These are phyloP conservation scores for Tuber melanosporum DNA, from an alignment of 495 filamentous ascomycete species.

Conservation along the genomic window DNA sequence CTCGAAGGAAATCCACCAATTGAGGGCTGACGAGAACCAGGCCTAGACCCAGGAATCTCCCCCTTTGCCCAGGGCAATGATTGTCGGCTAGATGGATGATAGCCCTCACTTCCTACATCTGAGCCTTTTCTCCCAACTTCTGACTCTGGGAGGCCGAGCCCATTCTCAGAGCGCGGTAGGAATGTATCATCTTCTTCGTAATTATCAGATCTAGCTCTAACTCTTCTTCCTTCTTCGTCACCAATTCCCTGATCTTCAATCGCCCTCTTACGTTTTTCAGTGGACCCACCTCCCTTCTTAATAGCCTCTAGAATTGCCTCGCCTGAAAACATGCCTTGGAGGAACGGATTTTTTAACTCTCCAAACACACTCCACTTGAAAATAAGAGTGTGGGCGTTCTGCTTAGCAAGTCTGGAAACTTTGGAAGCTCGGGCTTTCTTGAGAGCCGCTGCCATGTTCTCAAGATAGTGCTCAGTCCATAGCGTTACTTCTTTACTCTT, in stretches of 20 bases:
- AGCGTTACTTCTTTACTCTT: conserved; percentile 51
- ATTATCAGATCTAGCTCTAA: conserved; percentile 12
- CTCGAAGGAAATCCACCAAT: conserved; percentile 28
- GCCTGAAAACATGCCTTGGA: conserved; percentile 33
- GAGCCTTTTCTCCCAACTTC: conserved; percentile 29
- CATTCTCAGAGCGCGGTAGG: conserved; percentile 9
- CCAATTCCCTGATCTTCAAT: conserved; percentile 6
- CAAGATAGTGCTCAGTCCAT: conserved; percentile 57
- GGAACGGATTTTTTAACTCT: conserved; percentile 26
- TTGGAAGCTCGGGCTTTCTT: conserved; percentile 17
- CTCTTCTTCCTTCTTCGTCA: conserved; percentile 21
- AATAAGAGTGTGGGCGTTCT: conserved; percentile 46
- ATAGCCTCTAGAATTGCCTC: conserved; percentile 27
- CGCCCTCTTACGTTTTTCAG: conserved; percentile 13
- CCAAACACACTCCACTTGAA: conserved; percentile 47
- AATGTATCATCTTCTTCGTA: conserved; percentile 5
- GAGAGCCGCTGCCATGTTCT: conserved; percentile 48
- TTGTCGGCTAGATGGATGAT: conserved; percentile 27
- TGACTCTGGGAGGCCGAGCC: conserved; percentile 22
- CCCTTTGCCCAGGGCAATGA: conserved; percentile 15
- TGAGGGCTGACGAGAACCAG: conserved; percentile 12
- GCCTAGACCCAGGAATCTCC: background rate
- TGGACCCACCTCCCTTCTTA: background rate
- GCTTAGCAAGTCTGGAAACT: conserved; percentile 44
- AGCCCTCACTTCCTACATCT: conserved; percentile 21